Evolutionary conservation across 2,329 filamentous ascomycete genomes (phyloP).

Genomic region (Cordyceps cateniannulata): DNA sequence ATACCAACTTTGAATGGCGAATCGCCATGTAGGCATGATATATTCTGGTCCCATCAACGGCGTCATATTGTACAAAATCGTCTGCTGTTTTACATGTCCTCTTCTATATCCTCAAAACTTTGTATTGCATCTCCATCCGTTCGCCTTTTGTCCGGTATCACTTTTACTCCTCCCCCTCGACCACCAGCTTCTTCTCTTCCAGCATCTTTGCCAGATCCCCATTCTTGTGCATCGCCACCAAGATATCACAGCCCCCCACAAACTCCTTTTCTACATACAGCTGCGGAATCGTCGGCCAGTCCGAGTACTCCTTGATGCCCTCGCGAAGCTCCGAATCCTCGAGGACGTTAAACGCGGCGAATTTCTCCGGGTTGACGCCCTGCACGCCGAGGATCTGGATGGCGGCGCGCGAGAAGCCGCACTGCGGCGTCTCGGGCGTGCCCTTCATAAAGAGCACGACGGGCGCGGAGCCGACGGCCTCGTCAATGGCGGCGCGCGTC

Average conservation of each 20-base stretch:
- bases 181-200: constrained; percentile 83
- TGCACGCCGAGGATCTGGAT: constrained; percentile 94
- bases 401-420: constrained; percentile 89
- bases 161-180: constrained; percentile 42
- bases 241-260: constrained; percentile 92
- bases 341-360: constrained; percentile 95
- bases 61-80: constrained; percentile 7
- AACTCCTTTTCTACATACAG: constrained; percentile 95
- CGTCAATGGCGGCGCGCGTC: constrained; percentile 78
- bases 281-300: constrained; percentile 98
- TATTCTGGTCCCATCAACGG: background rate
- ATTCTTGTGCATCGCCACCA: constrained; percentile 95
- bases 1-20: background rate
- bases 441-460: constrained; percentile 99
- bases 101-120: background rate
- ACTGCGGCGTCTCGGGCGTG: constrained; percentile 91
- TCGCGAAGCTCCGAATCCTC: constrained; percentile 82
- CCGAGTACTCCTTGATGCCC: constrained; percentile 98
- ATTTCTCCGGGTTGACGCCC: constrained; percentile 91
- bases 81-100: constrained; percentile 1
- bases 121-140: background rate
- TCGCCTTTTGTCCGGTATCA: background rate
- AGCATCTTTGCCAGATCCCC: constrained; percentile 87
- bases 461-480: constrained; percentile 77
- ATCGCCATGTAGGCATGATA: background rate